These are phyloP conservation scores for Cyberlindnera mycetangii DNA, from an alignment of 805 yeast genomes.

Conservation along the genomic window DNA sequence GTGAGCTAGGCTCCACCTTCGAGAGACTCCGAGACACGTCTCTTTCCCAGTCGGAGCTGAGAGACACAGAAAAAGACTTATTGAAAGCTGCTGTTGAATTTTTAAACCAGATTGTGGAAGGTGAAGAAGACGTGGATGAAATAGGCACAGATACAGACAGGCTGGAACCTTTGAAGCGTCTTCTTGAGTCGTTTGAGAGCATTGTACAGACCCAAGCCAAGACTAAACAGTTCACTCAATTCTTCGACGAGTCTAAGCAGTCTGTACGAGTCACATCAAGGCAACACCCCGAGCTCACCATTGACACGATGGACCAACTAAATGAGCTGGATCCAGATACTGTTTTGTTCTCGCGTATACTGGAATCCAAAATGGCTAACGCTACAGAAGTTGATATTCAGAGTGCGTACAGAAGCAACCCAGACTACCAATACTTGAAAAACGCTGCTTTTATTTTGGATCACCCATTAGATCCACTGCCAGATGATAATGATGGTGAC, in stretches of 20 bases:
- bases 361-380: conserved; percentile 7
- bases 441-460: conserved; percentile 47
- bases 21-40: conserved; percentile 9
- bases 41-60: conserved; percentile 5
- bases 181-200: conserved; percentile 19
- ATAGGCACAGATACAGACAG: conserved; percentile 9
- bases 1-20: conserved; percentile 3
- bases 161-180: conserved; percentile 9
- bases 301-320: conserved; percentile 13
- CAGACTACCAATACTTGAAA: conserved; percentile 30
- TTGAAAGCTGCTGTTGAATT: conserved; percentile 16
- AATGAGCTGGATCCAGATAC: conserved; percentile 1
- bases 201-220: conserved; percentile 18
- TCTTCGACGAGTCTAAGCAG: conserved; percentile 17
- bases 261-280: conserved; percentile 3
- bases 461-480: conserved; percentile 63
- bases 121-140: conserved; percentile 6
- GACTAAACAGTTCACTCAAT: conserved; percentile 11
- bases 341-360: conserved; percentile 11
- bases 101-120: conserved; percentile 15
- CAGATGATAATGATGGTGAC: conserved; percentile 33
- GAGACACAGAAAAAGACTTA: conserved; percentile 12
- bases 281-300: conserved; percentile 14
- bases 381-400: neutral
- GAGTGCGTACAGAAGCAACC: conserved; percentile 2